Percentiles rank a stretch among this genome's conserved stretches.
These are phyloP conservation scores for Cyclocybe aegerita DNA, from an alignment of 768 basidiomycete genomes.

Conservation along the genomic window DNA sequence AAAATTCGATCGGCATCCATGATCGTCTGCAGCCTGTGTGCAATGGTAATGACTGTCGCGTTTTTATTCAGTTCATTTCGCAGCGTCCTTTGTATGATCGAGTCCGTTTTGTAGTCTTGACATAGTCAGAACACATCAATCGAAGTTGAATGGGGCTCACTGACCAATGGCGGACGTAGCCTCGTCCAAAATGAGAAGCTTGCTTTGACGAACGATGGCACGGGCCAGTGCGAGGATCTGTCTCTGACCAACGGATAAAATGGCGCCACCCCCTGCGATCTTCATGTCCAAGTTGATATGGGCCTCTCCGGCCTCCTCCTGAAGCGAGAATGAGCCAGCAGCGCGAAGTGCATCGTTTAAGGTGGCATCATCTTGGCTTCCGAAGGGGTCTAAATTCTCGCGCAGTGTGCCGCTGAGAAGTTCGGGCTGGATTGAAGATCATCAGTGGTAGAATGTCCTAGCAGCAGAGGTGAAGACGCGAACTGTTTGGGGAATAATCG, in stretches of 20 bases:
- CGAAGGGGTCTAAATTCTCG: conserved; percentile 63
- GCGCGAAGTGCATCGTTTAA: conserved; percentile 37
- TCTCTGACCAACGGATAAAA: conserved; percentile 73
- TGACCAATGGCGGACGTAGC: conserved; percentile 49
- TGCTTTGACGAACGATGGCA: conserved; percentile 54
- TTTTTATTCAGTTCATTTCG: conserved; percentile 59
- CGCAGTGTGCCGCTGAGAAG: conserved; percentile 46
- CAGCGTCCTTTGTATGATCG: conserved; percentile 68
- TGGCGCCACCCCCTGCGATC: conserved; percentile 56
- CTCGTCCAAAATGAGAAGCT: conserved; percentile 61
- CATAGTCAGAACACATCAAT: neutral
- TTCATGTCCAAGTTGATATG: conserved; percentile 41
- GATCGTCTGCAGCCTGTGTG: conserved; percentile 66
- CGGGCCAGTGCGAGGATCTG: conserved; percentile 67
- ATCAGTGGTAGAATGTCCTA: conserved; percentile 8
- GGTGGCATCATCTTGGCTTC: conserved; percentile 46
- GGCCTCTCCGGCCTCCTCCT: conserved; percentile 42
- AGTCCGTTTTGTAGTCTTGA: conserved; percentile 58
- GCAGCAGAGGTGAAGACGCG: conserved; percentile 25
- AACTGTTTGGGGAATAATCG: conserved; percentile 51
- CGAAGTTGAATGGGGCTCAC: neutral
- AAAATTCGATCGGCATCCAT: conserved; percentile 61
- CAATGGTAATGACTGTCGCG: conserved; percentile 63
- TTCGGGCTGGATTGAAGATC: conserved; percentile 22
- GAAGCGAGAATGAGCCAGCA: conserved; percentile 33